A percentile compares a stretch with the other conserved stretches of the same genome.
Evolutionary conservation across 2,329 filamentous ascomycete genomes (phyloP).

Genomic region (Onygenales sp.): DNA sequence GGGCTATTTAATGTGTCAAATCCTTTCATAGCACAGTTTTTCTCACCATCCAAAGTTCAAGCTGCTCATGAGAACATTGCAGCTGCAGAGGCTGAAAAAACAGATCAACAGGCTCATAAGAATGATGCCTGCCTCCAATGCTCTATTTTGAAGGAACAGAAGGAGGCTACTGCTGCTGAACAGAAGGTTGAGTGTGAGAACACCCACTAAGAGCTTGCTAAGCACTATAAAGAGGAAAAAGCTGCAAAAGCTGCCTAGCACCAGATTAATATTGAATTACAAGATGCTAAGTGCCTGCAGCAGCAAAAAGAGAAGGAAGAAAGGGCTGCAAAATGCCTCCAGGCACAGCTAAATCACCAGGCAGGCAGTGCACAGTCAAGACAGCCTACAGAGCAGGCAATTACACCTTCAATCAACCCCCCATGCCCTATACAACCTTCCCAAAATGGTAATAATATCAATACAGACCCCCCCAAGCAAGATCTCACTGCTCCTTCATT

Average conservation of each 20-base stretch:
- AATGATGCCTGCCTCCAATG: slow-evolving; percentile 2
- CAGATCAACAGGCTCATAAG: background rate
- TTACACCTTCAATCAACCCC: background rate
- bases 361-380: too few species aligned
- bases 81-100: too few species aligned
- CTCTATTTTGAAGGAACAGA: background rate
- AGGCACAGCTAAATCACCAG: too few species aligned
- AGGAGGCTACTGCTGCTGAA: background rate
- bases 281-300: too few species aligned
- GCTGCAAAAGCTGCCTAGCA: background rate
- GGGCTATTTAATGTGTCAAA: background rate
- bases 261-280: background rate
- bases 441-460: background rate
- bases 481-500: too few species aligned
- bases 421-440: background rate
- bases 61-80: background rate
- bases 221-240: background rate
- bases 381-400: too few species aligned
- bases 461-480: too few species aligned
- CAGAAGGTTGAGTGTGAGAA: background rate
- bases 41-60: slow-evolving; percentile 1
- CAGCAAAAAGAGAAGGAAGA: too few species aligned
- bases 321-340: too few species aligned
- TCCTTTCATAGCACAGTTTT: background rate
- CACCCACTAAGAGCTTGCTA: background rate